Base-by-base conservation (phyloP, 176 grass and related monocot species). In the Hsuehochloa calcarea region DNA sequence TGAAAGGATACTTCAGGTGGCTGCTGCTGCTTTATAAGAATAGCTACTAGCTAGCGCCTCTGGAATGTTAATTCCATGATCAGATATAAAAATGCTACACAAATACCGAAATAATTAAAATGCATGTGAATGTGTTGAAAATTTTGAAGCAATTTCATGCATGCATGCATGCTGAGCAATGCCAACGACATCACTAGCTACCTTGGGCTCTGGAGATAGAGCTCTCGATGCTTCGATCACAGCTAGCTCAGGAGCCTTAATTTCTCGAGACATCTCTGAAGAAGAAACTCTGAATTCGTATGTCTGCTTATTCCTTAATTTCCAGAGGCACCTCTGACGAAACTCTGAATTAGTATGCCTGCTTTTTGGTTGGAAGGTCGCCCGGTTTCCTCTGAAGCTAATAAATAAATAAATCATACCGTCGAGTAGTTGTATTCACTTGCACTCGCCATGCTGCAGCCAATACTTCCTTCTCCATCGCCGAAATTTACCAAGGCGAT, bases 1-100 rank as follows among this genome's bases (percentile, higher is more conserved):
- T 20, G 3, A n/a, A 58, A 22, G 80, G 66, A 22, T 82, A 71
- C 38, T 8, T 1, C 5, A 82, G 8, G 50, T 14, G 37, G 66
- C 17, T 72, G 80, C 25, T 82, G 67, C 17, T 82, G 80, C 68
- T 20, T 72, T 12, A 43, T 43, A 52, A 46, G 67, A 34, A 22
- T 17, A 72, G 20, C n/a, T n/a, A n/a, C n/a, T 59, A 29, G 31
- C 26, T 8, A 20, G 64, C 6, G 9, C 15, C 22, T 37, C 2
- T 81, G 47, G 10, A 69, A 56, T 41, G 34, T 56, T 51, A 17
- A 51, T 51, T 56, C 22, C 34, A 19, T 56, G 38, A 56, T 55
- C 38, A 41, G 13, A 81, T 68, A 81, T 68, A 19, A 69, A 55
- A 46, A 16, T 69, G 35, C 0, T 17, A 14, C 20, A 7, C 43